Base-by-base conservation (phyloP, 371 early-diverging fungal genomes). In the Rhizomucor pusillus region DNA sequence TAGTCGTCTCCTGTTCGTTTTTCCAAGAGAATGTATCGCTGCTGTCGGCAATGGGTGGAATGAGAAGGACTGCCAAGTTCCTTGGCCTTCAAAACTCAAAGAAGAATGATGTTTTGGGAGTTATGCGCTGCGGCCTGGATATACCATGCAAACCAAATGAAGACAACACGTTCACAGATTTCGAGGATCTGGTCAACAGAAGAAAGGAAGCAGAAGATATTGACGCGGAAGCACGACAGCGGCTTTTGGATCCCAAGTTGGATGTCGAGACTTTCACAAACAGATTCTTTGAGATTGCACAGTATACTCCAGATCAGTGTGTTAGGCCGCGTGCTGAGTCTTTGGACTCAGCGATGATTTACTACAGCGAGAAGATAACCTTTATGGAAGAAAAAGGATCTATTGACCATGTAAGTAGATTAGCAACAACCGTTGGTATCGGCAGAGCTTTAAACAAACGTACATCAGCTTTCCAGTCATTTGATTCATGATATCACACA, bases 1-100 rank as follows among this genome's bases (percentile, higher is more conserved):
- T 72, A 1, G 71, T 83, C 18, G 68, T 69, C 24, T 54, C 85
- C 5, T 77, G 84, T 52, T 84, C 80, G 10, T 89, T 73, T 63
- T 82, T 82, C 50, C 79, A 79, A 44, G 79, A 85, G 23, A 82
- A 85, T 23, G 75, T 88, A 59, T 84, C 88, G 5, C 69, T 90
- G 24, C 60, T 88, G 69, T 71, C 84, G 0, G 88, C 87, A 16
- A 72, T 90, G 72, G 84, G 85, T 33, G 77, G 69, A 29, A 81
- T 85, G 82, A 75, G 69, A 40, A 52, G 66, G 1, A 79, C 81
- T n/a, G 75, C 74, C 1, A 68, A 67, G 2, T 80, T 79, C 52
- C 60, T 79, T 57, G 73, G 71, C 18, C 60, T 75, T 20, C 43
- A 66, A n/a, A 59, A 63, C 19, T 64, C 63, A 24, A 29, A 29